Evolutionary conservation across 768 basidiomycete genomes (phyloP).

Genomic region (Calocybe indica): DNA sequence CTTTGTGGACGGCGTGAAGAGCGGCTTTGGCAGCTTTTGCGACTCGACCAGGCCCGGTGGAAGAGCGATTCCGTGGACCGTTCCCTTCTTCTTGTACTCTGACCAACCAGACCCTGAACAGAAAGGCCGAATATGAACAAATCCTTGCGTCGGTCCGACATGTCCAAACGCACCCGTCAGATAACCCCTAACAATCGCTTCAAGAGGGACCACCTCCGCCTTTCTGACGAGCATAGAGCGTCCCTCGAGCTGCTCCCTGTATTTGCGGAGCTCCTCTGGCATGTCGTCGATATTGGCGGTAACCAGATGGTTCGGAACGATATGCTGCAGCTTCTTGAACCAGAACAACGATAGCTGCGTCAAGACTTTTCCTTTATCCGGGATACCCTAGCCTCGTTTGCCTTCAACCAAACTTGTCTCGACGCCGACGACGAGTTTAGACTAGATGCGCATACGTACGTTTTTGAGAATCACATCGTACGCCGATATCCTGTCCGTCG

Average conservation of each 20-base stretch:
- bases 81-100: conserved; percentile 85
- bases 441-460: conserved; percentile 42
- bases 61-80: conserved; percentile 80
- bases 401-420: not conserved
- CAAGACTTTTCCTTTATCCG: conserved; percentile 86
- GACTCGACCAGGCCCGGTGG: conserved; percentile 80
- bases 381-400: conserved; percentile 68
- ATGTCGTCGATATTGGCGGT: conserved; percentile 73
- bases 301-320: conserved; percentile 89
- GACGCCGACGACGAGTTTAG: not conserved
- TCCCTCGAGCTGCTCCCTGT: conserved; percentile 73
- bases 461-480: conserved; percentile 95
- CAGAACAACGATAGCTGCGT: conserved; percentile 92
- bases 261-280: conserved; percentile 72
- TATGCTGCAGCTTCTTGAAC: conserved; percentile 76
- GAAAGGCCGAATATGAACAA: not conserved
- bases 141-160: no score
- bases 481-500: conserved; percentile 92
- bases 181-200: conserved; percentile 96
- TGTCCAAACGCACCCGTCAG: conserved; percentile 62
- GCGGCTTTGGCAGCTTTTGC: conserved; percentile 69
- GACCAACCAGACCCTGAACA: conserved; percentile 86
- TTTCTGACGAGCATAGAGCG: conserved; percentile 88
- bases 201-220: conserved; percentile 84
- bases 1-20: conserved; percentile 97